These are phyloP conservation scores for Zizania palustris DNA, from an alignment of 202 grass and related monocot genomes.

Conservation along the genomic window DNA sequence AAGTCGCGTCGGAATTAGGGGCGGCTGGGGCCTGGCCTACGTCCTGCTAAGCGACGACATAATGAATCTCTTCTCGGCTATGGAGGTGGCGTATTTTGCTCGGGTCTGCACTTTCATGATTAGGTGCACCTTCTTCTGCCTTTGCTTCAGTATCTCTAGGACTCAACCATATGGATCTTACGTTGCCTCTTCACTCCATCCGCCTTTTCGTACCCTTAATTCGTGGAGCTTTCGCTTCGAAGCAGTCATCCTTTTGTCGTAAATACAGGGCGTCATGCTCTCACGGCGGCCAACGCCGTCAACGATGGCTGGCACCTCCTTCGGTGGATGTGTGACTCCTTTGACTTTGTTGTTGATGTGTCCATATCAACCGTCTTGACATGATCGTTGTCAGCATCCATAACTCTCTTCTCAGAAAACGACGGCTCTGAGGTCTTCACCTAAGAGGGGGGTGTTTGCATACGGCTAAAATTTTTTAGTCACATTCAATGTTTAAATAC, in stretches of 20 bases:
- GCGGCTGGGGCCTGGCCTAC: too few species aligned
- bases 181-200: not conserved
- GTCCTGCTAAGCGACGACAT: not conserved
- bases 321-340: not conserved
- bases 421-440: not conserved
- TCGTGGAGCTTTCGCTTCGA: slow-evolving; percentile 22
- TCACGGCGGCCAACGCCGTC: not conserved
- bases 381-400: not conserved
- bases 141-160: not conserved
- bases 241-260: not conserved
- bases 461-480: too few species aligned
- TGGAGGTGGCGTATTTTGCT: not conserved
- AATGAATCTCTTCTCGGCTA: not conserved
- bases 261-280: not conserved
- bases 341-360: not conserved
- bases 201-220: slow-evolving; percentile 25
- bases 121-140: not conserved
- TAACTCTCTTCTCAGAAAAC: not conserved
- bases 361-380: not conserved
- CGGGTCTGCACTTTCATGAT: not conserved
- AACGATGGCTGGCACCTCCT: not conserved
- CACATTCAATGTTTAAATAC: too few species aligned
- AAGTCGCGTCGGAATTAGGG: too few species aligned
- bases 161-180: not conserved
- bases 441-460: too few species aligned